Evolutionary conservation across 2,329 filamentous ascomycete genomes (phyloP).

Genomic region (Fusarium citri): DNA sequence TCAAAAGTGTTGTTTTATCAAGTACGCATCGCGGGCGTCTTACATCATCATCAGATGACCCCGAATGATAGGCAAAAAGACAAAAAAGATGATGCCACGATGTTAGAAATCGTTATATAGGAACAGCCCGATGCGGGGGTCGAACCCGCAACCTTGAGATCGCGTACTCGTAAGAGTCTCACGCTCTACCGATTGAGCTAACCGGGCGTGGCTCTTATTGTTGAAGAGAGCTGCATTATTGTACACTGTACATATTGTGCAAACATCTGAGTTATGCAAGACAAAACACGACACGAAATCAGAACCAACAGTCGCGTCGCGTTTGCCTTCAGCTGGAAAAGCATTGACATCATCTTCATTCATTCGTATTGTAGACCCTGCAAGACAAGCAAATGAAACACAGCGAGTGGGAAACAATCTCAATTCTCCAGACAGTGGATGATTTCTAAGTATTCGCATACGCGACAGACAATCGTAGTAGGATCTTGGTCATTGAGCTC

Average conservation of each 20-base stretch:
- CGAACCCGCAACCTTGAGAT: constrained; percentile 70
- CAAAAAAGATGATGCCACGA: constrained; percentile 25
- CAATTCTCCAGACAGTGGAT: not conserved
- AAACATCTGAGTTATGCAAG: not conserved
- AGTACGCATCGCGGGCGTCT: no score
- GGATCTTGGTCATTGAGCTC: accelerated
- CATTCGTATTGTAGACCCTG: not conserved
- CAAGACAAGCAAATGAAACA: not conserved
- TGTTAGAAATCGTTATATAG: constrained; percentile 43
- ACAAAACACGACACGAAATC: not conserved
- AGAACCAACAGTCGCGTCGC: not conserved
- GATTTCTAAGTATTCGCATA: no score
- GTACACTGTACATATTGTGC: not conserved
- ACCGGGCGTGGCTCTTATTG: constrained; percentile 51
- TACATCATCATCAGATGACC: no score
- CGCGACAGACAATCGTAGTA: not conserved
- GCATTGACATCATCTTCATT: not conserved
- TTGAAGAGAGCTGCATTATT: not conserved
- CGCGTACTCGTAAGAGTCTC: constrained; percentile 67
- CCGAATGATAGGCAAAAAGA: not conserved
- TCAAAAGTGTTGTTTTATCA: no score
- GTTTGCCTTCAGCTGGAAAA: not conserved
- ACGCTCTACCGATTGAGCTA: constrained; percentile 67
- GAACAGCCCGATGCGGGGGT: constrained; percentile 58
- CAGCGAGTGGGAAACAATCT: no score